phyloP scores from a whole-genome alignment of 306 rosid genomes.

The Lablab purpureus region DNA sequence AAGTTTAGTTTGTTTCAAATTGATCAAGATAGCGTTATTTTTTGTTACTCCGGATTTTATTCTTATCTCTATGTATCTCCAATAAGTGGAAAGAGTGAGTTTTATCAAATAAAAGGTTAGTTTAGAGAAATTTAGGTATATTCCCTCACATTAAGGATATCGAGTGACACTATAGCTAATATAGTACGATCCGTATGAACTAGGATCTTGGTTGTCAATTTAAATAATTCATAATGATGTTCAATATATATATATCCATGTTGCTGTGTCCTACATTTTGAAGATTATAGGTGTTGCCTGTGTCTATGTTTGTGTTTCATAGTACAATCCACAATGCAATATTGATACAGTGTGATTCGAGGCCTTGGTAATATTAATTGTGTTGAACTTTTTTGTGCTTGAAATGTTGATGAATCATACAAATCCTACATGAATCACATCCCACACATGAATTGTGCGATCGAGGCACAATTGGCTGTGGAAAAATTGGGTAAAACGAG shows the following conservation, averaged over 20 bases:
- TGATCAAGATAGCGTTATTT: not conserved
- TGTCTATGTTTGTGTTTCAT: not conserved
- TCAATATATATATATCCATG: no score
- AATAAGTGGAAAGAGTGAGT: not conserved
- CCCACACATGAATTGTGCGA: not conserved
- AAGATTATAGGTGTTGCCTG: no score
- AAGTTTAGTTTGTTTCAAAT: constrained; percentile 4
- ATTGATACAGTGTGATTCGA: not conserved
- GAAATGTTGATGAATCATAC: not conserved
- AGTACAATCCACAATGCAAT: not conserved
- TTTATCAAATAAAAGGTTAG: not conserved
- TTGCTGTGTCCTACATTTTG: no score
- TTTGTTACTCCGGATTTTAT: not conserved
- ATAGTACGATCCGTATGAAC: not conserved
- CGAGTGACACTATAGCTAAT: not conserved
- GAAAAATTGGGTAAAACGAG: not conserved
- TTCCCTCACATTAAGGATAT: not conserved
- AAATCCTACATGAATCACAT: not conserved
- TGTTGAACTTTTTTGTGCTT: not conserved
- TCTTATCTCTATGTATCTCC: not conserved
- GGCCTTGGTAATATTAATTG: not conserved
- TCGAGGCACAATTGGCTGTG: not conserved
- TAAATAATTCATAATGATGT: no score
- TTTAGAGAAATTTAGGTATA: not conserved
- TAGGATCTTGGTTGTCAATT: no score